Conservation (phyloP, 2,329 filamentous ascomycete species). For the Dothidotthia symphoricarpi region DNA sequence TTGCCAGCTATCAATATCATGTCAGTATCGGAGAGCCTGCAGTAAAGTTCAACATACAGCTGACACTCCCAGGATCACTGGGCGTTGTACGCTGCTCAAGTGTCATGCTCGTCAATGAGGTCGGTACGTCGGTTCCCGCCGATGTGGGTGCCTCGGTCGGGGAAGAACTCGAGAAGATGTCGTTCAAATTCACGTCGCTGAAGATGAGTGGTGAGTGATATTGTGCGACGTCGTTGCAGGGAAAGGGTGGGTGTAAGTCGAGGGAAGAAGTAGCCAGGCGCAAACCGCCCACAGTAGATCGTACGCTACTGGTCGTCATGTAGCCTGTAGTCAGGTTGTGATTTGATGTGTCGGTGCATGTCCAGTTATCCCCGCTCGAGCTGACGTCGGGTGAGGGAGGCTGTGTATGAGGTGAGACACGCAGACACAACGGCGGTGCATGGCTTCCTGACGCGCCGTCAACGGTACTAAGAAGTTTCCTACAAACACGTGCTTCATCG, state of each 20-base stretch:
- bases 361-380: neutral
- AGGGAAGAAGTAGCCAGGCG: conserved; percentile 4
- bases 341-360: neutral
- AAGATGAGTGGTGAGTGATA: conserved; percentile 17
- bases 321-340: neutral
- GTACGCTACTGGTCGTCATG: neutral
- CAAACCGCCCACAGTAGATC: conserved; percentile 4
- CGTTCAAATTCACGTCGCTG: conserved; percentile 15
- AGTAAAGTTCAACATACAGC: conserved; percentile 5
- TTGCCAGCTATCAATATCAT: conserved; percentile 10
- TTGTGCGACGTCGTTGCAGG: neutral
- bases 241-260: neutral
- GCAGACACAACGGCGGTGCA: conserved; percentile 1
- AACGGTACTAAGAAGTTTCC: neutral
- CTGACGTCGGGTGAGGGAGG: neutral
- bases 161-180: conserved; percentile 14
- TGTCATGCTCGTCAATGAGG: conserved; percentile 4
- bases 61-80: neutral
- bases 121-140: conserved; percentile 9
- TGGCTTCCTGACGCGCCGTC: conserved; percentile 1
- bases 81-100: neutral
- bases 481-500: conserved; percentile 23
- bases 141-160: conserved; percentile 17
- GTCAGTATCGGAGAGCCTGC: neutral
- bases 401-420: neutral